Evolutionary conservation across 2,329 filamentous ascomycete genomes (phyloP).

Genomic region (Cladophialophora immunda): DNA sequence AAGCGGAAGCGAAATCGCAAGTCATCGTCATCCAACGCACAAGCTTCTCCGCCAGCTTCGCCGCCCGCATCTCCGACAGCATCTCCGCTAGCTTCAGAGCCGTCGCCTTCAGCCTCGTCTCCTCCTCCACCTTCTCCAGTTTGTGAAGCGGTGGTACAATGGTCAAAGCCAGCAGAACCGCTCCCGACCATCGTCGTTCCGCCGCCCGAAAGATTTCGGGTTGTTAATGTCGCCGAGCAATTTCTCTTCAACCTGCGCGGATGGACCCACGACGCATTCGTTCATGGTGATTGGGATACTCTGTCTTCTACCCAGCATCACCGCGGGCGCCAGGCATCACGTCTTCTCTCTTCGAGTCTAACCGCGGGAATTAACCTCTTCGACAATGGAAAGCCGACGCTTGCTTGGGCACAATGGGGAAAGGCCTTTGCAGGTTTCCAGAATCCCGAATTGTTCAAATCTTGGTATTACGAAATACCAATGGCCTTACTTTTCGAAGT

Average conservation of each 20-base stretch:
- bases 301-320: slow-evolving; percentile 24
- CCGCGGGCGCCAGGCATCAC: slow-evolving; percentile 28
- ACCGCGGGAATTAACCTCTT: slow-evolving; percentile 32
- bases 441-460: slow-evolving; percentile 33
- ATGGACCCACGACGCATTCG: slow-evolving; percentile 35
- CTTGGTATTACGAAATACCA: slow-evolving; percentile 37
- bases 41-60: slow-evolving; percentile 10
- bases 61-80: too few relatives aligned
- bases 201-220: slow-evolving; percentile 20
- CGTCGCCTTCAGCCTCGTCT: not conserved
- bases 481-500: slow-evolving; percentile 37
- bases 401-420: slow-evolving; percentile 31
- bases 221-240: slow-evolving; percentile 21
- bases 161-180: not conserved
- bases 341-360: slow-evolving; percentile 26
- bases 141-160: slow-evolving; percentile 6
- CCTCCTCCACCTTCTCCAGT: slow-evolving; percentile 14
- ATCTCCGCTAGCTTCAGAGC: slow-evolving; percentile 14
- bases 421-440: slow-evolving; percentile 30
- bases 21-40: slow-evolving; percentile 4
- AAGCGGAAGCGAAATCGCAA: slow-evolving; percentile 27
- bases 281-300: slow-evolving; percentile 31
- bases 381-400: slow-evolving; percentile 26
- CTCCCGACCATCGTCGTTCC: slow-evolving; percentile 11
- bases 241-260: slow-evolving; percentile 31